These are phyloP conservation scores for Yamadazyma friedrichii DNA, from an alignment of 1,139 yeast species.

Conservation along the genomic window DNA sequence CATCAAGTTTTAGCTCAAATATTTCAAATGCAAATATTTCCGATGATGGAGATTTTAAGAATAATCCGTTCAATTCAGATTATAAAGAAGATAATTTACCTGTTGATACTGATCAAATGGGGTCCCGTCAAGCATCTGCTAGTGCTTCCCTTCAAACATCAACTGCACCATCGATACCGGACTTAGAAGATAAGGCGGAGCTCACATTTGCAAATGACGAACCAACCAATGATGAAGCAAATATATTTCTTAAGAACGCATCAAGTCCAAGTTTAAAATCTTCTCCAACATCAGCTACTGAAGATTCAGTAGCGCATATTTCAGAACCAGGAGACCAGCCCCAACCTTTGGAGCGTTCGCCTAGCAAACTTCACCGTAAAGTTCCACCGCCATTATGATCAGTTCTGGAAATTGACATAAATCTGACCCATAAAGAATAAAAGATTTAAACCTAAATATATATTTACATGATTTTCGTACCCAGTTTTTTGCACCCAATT, in stretches of 20 bases:
- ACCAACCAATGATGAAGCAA: background rate
- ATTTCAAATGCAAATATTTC: too few species aligned
- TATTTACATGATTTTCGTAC: background rate
- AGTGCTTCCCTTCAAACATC: background rate
- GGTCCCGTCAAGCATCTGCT: background rate
- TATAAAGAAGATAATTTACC: background rate
- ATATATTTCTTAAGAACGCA: background rate
- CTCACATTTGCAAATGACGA: background rate
- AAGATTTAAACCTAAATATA: background rate
- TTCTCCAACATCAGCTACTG: background rate
- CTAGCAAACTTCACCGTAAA: conserved; percentile 14
- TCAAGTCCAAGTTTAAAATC: conserved; percentile 4
- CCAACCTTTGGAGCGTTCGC: background rate
- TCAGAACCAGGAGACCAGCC: conserved; percentile 1
- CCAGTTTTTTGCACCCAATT: background rate
- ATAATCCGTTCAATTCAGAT: background rate
- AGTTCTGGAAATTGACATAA: background rate
- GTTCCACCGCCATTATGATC: conserved; percentile 16
- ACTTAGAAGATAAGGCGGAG: conserved; percentile 1
- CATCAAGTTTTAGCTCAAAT: background rate
- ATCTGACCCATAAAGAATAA: background rate
- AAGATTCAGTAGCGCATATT: background rate
- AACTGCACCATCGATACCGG: conserved; percentile 1
- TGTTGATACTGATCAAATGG: background rate
- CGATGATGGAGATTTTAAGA: too few species aligned